Evolutionary conservation across 2,329 filamentous ascomycete species (phyloP).

Genomic region (Fusarium marasasianum): DNA sequence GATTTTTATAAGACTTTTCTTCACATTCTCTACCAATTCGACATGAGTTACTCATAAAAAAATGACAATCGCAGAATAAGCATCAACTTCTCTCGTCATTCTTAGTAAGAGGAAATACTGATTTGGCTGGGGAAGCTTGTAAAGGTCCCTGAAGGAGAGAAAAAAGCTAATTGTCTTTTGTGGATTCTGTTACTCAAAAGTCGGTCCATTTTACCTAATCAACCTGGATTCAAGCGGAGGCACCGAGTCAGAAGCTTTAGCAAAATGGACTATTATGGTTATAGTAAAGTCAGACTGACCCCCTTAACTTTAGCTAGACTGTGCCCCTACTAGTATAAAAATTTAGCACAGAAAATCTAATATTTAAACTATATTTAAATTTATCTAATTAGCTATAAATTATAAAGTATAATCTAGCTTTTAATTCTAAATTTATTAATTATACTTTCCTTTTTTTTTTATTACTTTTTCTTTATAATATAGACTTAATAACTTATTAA

Average conservation of each 20-base stretch:
- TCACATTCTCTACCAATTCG: neutral
- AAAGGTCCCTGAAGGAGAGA: neutral
- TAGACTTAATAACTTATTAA: no score
- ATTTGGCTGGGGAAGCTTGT: neutral
- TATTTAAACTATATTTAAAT: no score
- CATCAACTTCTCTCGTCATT: neutral
- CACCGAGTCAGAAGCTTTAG: constrained; percentile 24
- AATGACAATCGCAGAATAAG: neutral
- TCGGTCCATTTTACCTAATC: constrained; percentile 41
- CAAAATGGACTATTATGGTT: no score
- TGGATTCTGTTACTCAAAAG: constrained; percentile 40
- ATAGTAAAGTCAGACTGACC: no score
- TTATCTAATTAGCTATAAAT: no score
- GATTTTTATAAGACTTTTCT: neutral
- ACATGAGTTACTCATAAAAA: neutral
- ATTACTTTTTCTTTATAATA: no score
- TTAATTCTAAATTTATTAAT: no score
- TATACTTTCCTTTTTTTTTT: no score
- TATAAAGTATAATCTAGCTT: no score
- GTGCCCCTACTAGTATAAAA: no score
- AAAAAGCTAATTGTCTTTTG: constrained; percentile 22
- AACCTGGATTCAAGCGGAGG: constrained; percentile 15
- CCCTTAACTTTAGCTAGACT: no score
- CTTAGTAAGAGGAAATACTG: neutral
- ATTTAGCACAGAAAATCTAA: no score